A percentile compares a stretch with the other conserved stretches of the same genome.
phyloP scores from a whole-genome alignment of 768 basidiomycete species.

The Auriscalpium microsporum region DNA sequence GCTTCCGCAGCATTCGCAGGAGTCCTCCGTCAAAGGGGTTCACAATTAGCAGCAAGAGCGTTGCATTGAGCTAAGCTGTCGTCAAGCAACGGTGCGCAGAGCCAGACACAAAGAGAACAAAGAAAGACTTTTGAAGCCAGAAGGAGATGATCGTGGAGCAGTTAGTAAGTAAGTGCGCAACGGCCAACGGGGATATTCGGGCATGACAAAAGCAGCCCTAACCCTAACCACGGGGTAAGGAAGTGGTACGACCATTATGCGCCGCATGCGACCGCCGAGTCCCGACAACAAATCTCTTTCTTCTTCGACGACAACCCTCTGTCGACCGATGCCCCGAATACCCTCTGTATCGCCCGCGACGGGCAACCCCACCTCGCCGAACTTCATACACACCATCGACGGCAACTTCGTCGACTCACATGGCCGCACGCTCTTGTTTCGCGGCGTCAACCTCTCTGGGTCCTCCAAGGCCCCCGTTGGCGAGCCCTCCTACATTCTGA shows the following conservation, averaged over 20 bases:
- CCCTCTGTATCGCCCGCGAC: conserved; percentile 55
- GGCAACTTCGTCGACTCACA: conserved; percentile 65
- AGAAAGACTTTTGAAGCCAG: too few species aligned
- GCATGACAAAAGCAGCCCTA: background rate
- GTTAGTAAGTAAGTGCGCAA: too few species aligned
- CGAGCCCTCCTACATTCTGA: conserved; percentile 56
- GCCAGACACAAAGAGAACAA: background rate
- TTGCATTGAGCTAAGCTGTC: too few species aligned
- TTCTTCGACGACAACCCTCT: background rate
- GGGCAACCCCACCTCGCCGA: conserved; percentile 34
- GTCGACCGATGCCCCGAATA: conserved; percentile 39
- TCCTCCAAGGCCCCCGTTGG: conserved; percentile 77
- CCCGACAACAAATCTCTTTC: background rate
- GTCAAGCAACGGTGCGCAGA: background rate
- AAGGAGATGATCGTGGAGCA: background rate
- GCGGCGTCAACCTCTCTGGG: conserved; percentile 93
- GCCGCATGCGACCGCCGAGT: background rate
- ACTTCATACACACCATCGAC: conserved; percentile 58
- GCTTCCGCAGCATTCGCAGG: too few species aligned
- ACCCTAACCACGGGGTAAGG: background rate
- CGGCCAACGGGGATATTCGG: background rate
- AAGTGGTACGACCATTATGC: background rate
- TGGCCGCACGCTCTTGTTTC: conserved; percentile 72
- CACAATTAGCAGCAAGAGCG: too few species aligned
- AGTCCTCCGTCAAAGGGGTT: too few species aligned